Base-by-base conservation (phyloP, 2,329 filamentous ascomycete species). In the Microsporum canis region DNA sequence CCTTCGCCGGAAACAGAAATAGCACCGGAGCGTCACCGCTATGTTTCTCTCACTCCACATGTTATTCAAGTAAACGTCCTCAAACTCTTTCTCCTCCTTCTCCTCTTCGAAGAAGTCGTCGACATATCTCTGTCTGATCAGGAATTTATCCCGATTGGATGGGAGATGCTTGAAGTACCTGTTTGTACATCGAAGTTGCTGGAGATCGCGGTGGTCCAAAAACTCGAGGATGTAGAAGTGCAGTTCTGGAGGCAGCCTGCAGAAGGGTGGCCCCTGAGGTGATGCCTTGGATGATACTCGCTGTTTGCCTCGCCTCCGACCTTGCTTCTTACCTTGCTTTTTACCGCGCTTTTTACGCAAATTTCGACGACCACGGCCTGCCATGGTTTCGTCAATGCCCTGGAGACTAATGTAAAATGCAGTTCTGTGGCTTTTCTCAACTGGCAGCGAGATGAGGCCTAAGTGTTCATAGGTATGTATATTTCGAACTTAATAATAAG, bases 1-100 rank as follows among this genome's bases (percentile, higher is more conserved):
- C 29, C 66, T 47, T 23, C n/a, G 43, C 7, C 59, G 61, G 14
- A 69, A 61, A 57, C 68, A 68, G n/a, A 61, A 49, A 62, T 67
- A 68, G 51, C 68, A 68, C 3, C 41, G 41, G 10, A 62, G 31
- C 17, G 56, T 33, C 0, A n/a, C 8, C 6, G 17, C 33, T 23
- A 23, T 23, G 14, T 33, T 49, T 47, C 23, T 36, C 8, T 14
- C 31, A 8, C 59, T 8, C 17, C 33, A 39, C 4, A 10, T 14
- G 4, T 47, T 3, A 3, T 31, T 12, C 2, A 34, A 7, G 14
- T 49, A 14, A 12, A 12, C 31, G 3, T 58, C 29, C 33, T n/a
- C 33, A n/a, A 34, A 53, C 36, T 49, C 47, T 14, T 1, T 51
- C 5, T 49, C 45, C 41, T 61, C 62, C n/a, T 58, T 36, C 45